Base-by-base conservation (phyloP, 2,329 filamentous ascomycete species). In the Didymella sp. region DNA sequence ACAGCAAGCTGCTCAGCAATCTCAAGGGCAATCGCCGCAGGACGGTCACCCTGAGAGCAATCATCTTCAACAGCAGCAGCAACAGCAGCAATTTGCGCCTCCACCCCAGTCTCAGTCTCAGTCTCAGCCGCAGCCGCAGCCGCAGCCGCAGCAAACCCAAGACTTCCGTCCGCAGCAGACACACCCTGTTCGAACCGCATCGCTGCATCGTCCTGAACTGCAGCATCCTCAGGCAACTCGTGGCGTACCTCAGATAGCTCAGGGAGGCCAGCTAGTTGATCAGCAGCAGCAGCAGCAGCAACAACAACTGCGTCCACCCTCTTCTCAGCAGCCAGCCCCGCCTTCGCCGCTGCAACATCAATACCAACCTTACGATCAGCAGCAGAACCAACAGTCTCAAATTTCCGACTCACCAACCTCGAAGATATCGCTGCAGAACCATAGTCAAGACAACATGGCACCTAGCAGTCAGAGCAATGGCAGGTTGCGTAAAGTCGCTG, bases 401-500 rank as follows among this genome's bases (percentile, higher is more conserved):
- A 40, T 55, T 19, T 55, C 60, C 41, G 73, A 76, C 7, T 62
- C 65, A 1, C 66, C 64, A n/a, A 41, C 63, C 17, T 61, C 66
- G 27, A 75, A 68, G 54, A 68, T 49, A 15, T 73, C 70, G 15
- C 65, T 71, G 19, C 71, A 66, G 12, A 71, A 71, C 33, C 66
- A 71, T 43, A 62, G 59, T n/a, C 69, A 72, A 54, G 69, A 73
- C 50, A 73, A 61, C 35, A 76, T 75, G 73, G 59, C 72, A 24
- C 67, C 73, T 6, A 59, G 58, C 52, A 58, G 59, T 24, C 67
- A 54, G 42, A 56, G 46, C 42, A 69, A 73, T 47, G 73, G 71
- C 55, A 73, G 71, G 12, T 48, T 74, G 63, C 65, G 74, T 37
- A 76, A 76, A 63, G 72, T 71, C 53, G 70, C 66, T 45, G 73